These are phyloP conservation scores for Suillus variegatus DNA, from an alignment of 768 basidiomycete species.

Conservation along the genomic window DNA sequence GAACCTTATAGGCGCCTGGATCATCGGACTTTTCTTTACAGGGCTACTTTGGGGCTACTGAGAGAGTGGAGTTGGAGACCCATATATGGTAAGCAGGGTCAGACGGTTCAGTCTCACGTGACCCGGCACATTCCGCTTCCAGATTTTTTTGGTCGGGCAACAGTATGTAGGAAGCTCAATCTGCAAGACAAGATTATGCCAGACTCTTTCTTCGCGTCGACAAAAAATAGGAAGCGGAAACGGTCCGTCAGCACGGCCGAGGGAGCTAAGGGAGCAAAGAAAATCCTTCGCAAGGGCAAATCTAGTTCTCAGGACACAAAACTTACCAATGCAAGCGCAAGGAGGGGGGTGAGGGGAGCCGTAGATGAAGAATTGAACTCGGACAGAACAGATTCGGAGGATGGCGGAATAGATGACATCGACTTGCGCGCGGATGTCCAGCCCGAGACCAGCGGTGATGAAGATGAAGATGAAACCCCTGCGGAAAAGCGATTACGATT, in stretches of 20 bases:
- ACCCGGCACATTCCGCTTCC: constrained; percentile 15
- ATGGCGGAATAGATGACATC: constrained; percentile 64
- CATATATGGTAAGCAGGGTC: not conserved
- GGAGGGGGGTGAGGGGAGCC: constrained; percentile 22
- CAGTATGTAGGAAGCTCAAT: not conserved
- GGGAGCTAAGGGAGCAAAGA: constrained; percentile 24
- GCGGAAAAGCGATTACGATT: constrained; percentile 90
- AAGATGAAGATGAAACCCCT: constrained; percentile 87
- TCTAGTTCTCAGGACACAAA: constrained; percentile 14
- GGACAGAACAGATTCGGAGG: constrained; percentile 58
- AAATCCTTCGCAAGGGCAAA: constrained; percentile 19
- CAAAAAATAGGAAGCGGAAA: constrained; percentile 64
- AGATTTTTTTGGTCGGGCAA: constrained; percentile 23
- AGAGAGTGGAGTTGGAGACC: not conserved
- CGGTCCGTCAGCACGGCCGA: constrained; percentile 40
- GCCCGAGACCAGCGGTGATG: constrained; percentile 69
- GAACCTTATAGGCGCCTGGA: not conserved
- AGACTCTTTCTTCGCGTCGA: constrained; percentile 76
- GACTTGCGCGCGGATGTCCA: constrained; percentile 66
- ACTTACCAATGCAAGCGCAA: constrained; percentile 25
- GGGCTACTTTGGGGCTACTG: not conserved
- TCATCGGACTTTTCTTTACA: constrained; percentile 1
- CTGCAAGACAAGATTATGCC: constrained; percentile 51
- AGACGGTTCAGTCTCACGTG: constrained; percentile 9
- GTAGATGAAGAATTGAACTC: constrained; percentile 69